Evolutionary conservation across 495 filamentous ascomycete genomes (phyloP), one percentile per base, ranked within the genome.

Genomic region (Neurospora hispaniola): DNA sequence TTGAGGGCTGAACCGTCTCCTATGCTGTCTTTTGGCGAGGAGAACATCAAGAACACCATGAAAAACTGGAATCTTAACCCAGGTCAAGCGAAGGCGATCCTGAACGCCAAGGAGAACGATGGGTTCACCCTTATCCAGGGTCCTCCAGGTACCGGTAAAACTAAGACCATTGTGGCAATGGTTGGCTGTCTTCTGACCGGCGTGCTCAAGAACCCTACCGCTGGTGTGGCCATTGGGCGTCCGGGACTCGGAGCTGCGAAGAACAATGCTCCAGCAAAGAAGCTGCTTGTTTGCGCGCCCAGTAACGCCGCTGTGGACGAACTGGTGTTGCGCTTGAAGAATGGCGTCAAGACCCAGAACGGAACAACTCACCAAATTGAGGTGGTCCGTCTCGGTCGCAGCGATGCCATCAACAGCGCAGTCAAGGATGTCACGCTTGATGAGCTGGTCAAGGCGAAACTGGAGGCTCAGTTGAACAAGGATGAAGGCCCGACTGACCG

Each of bases 301-400:
- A 97, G 93, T 85, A 99, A 99, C 80, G 96, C 96, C 5, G 96
- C 96, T 35, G 96, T 98, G 3, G 96, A 99, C 79, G 96, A 99
- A 80, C 81, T 99, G 71, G 96, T 99, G 16, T 89, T 98, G 80
- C 90, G 96, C 81, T 89, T 99, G 76, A 98, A 96, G 82, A 84
- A 90, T 69, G 96, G 96, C 4, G 87, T 98, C 66, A 97, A 90
- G 77, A 94, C 92, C 0, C 82, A 88, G 70, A 88, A 88, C 54
- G 96, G 96, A 0, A 84, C 88, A 16, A 79, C 83, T 7, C 89
- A 92, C 74, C 91, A 90, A 75, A 84, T 97, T 74, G 92, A 91
- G 18, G 91, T 99, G 20, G 87, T 99, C 69, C 92, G 96, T 76
- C 84, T 99, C n/a, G 96, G 96, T 74, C 89, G 94, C 74, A 94